Conservation (phyloP, 1,284 basidiomycete species). For the Pseudozyma pruni region DNA sequence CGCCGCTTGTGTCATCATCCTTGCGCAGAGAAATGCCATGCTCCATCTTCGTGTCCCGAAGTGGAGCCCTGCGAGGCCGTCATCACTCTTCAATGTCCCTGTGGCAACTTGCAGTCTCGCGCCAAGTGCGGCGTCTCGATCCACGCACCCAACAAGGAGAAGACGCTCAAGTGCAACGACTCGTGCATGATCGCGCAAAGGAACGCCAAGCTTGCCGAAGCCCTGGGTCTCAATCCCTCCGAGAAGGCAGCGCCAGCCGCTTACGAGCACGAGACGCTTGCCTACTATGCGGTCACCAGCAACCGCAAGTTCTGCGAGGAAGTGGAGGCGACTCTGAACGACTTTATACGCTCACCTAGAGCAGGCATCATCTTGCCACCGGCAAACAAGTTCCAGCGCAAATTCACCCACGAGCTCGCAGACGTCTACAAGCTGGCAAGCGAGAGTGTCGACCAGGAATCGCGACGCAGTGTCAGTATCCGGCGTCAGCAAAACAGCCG, state of each 20-base stretch:
- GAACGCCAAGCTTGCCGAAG: conserved; percentile 65
- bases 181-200: conserved; percentile 63
- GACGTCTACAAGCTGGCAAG: conserved; percentile 52
- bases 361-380: conserved; percentile 57
- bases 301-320: conserved; percentile 58
- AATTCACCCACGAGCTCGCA: conserved; percentile 61
- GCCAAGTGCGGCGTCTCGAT: conserved; percentile 55
- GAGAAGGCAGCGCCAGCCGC: conserved; percentile 43
- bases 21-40: conserved; percentile 61
- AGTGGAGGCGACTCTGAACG: conserved; percentile 57
- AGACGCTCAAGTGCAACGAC: conserved; percentile 62
- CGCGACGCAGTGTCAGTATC: conserved; percentile 56
- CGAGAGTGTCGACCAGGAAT: conserved; percentile 59
- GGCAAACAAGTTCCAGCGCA: conserved; percentile 50
- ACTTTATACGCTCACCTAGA: conserved; percentile 63
- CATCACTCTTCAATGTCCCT: conserved; percentile 59
- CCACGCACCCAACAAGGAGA: conserved; percentile 43
- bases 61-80: conserved; percentile 59
- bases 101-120: conserved; percentile 61
- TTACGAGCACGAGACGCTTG: conserved; percentile 49
- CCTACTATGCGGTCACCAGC: conserved; percentile 47
- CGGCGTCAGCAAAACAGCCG: conserved; percentile 56
- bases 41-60: conserved; percentile 61
- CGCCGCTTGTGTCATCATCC: conserved; percentile 60
- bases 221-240: conserved; percentile 59